Evolutionary conservation across 805 yeast species (phyloP), one percentile per base, ranked within the genome.

Genomic region (Ogataea pini): DNA sequence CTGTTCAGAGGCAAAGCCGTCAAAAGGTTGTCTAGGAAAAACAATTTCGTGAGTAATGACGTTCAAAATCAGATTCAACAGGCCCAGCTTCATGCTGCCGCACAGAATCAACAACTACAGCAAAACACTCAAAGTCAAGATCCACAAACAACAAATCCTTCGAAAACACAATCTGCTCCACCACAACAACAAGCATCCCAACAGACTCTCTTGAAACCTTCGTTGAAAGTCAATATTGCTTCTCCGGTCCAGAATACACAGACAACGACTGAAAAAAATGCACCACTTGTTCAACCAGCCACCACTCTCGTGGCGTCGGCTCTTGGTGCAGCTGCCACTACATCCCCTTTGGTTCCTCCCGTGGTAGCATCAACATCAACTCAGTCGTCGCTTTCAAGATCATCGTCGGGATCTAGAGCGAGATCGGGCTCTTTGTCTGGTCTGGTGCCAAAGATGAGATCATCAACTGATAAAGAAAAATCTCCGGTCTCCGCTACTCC

Each of bases 1-100:
- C 71, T 87, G 22, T 86, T 86, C 61, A 73, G 89, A 58, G 91
- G 91, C n/a, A 83, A 83, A 61, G 82, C 83, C 34, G 73, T 65
- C 28, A 80, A 78, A 67, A 81, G 78, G 53, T 60, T 76, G 42
- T 69, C 77, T 34, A 77, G 76, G 55, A 75, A 72, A 55, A 60
- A 64, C 22, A 60, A 59, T 39, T 57, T 60, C 12, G 54, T 65
- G 9, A 61, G 61, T 41, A 57, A 51, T 32, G 69, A 64, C 28
- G 68, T 61, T 17, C 65, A 65, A 48, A 59, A 65, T 9, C 69
- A 64, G 28, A 44, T 61, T 1, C 54, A 60, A 46, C 62, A 56
- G 29, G 65, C 66, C 9, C 67, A 63, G 44, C 56, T 54, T 27
- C 60, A 59, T 45, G 60, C 59, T n/a, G 52, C 56, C 13, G n/a